A percentile compares a stretch with the other conserved stretches of the same genome.
These are phyloP conservation scores for Calcarisporium arbuscula DNA, from an alignment of 2,329 filamentous ascomycete species.

Conservation along the genomic window DNA sequence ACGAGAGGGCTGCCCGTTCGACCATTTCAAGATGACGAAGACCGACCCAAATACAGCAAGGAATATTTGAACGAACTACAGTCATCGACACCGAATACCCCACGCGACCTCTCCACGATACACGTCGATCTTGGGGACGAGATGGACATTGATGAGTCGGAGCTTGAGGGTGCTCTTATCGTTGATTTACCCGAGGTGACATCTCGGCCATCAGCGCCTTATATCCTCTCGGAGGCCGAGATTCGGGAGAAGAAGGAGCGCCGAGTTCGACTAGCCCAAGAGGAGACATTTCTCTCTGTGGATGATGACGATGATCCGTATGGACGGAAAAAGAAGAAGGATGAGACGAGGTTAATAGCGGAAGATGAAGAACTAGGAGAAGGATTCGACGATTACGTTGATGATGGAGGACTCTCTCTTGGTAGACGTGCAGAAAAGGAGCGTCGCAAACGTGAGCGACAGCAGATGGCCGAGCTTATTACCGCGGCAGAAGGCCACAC, in stretches of 20 bases:
- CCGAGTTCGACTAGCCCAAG: conserved; percentile 69
- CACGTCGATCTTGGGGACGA: conserved; percentile 40
- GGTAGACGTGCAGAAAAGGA: conserved; percentile 74
- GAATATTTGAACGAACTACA: conserved; percentile 83
- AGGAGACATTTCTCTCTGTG: conserved; percentile 60
- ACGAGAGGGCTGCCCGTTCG: conserved; percentile 44
- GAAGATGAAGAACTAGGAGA: conserved; percentile 93
- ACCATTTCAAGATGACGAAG: conserved; percentile 51
- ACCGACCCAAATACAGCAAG: conserved; percentile 74
- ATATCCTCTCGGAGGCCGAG: conserved; percentile 74
- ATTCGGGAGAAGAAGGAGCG: conserved; percentile 89
- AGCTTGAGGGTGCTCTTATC: conserved; percentile 58
- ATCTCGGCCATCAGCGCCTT: conserved; percentile 22
- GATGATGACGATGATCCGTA: conserved; percentile 39
- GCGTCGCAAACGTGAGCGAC: conserved; percentile 56
- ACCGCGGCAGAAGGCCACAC: conserved; percentile 65
- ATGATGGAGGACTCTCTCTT: conserved; percentile 73
- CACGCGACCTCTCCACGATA: conserved; percentile 51
- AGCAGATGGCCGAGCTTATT: conserved; percentile 80
- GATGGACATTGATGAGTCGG: conserved; percentile 52
- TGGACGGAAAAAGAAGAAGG: conserved; percentile 52
- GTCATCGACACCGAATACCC: conserved; percentile 77
- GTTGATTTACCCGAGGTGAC: conserved; percentile 50
- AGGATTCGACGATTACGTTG: conserved; percentile 87
- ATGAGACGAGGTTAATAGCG: conserved; percentile 66